These are phyloP conservation scores for Amauroascus verrucosus DNA, from an alignment of 2,329 filamentous ascomycete species.

Conservation along the genomic window DNA sequence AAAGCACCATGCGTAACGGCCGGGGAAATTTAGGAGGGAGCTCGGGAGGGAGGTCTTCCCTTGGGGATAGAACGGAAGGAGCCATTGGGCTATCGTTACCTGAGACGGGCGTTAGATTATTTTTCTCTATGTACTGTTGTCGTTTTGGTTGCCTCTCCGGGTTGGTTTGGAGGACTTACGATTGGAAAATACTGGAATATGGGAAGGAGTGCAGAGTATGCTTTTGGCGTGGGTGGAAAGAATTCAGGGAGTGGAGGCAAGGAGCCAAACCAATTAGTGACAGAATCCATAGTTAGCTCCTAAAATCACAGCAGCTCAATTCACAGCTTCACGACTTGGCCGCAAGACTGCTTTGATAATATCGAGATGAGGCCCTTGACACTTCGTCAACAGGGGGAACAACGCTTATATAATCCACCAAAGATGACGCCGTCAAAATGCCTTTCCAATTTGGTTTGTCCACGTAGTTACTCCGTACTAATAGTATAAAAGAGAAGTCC, in stretches of 20 bases:
- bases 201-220: conserved; percentile 28
- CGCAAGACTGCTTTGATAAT: no score
- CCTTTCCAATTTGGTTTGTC: no score
- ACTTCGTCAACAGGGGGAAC: no score
- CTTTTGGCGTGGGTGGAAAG: conserved; percentile 31
- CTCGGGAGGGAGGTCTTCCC: conserved; percentile 69
- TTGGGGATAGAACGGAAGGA: conserved; percentile 72
- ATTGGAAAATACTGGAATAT: conserved; percentile 37
- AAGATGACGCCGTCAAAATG: no score
- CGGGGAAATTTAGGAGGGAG: conserved; percentile 74
- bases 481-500: no score
- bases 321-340: neutral
- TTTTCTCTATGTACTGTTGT: neutral
- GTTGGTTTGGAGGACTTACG: conserved; percentile 24
- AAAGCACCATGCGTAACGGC: conserved; percentile 72
- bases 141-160: neutral
- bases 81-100: conserved; percentile 65
- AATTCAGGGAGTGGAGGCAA: conserved; percentile 23
- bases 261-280: conserved; percentile 22
- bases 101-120: conserved; percentile 28
- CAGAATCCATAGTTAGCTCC: conserved; percentile 15
- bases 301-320: conserved; percentile 25
- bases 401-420: no score
- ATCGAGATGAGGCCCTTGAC: no score
- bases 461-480: no score